Conservation (phyloP, 805 yeast genomes). For the Candida taoyuanica region DNA sequence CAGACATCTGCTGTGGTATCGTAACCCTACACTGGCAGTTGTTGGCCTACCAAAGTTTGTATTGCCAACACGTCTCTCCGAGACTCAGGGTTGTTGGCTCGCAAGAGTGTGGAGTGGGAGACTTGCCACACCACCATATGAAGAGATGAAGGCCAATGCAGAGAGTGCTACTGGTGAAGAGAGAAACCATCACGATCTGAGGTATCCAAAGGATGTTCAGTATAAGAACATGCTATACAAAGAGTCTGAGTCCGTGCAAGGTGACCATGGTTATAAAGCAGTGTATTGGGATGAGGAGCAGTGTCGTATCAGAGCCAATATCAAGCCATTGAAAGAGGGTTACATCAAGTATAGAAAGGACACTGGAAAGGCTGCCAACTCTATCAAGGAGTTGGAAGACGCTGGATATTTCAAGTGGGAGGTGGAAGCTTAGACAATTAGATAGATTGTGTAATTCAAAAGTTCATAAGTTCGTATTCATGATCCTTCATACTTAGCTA, state of each 20-base stretch:
- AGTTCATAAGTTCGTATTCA: too few species aligned
- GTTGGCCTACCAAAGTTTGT: constrained; percentile 59
- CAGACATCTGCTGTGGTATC: constrained; percentile 52
- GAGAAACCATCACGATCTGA: constrained; percentile 46
- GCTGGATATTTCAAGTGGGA: constrained; percentile 33
- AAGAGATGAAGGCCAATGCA: constrained; percentile 44
- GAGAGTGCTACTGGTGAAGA: constrained; percentile 43
- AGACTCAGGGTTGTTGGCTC: constrained; percentile 60
- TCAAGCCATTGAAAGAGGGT: constrained; percentile 41
- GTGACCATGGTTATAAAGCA: constrained; percentile 42
- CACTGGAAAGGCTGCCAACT: constrained; percentile 35
- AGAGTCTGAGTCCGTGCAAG: constrained; percentile 34
- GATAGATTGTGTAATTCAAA: not conserved
- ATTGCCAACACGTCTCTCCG: constrained; percentile 58
- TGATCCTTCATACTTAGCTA: too few species aligned
- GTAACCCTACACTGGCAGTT: constrained; percentile 61
- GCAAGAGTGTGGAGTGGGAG: constrained; percentile 59
- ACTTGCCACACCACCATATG: constrained; percentile 42
- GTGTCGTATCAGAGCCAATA: constrained; percentile 37
- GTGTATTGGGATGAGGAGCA: constrained; percentile 49
- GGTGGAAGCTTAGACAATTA: constrained; percentile 2
- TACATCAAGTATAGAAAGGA: constrained; percentile 37
- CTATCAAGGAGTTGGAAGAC: constrained; percentile 37
- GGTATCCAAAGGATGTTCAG: constrained; percentile 53
- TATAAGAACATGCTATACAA: constrained; percentile 46